phyloP scores from a whole-genome alignment of 805 yeast genomes.

The Scheffersomyces amazonensis region DNA sequence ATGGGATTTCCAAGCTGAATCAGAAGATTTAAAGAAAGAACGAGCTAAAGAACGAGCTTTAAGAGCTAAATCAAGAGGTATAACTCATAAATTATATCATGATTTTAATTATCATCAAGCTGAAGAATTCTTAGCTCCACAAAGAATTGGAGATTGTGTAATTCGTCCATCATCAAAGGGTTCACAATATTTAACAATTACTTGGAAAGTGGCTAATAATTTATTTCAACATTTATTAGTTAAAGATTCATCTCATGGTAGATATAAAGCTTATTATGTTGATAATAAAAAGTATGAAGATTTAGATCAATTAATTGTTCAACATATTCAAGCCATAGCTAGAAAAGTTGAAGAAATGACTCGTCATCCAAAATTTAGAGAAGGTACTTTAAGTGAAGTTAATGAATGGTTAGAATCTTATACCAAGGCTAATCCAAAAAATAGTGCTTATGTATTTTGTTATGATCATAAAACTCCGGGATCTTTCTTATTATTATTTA shows the following conservation, averaged over 20 bases:
- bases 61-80: constrained; percentile 67
- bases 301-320: constrained; percentile 88
- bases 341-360: constrained; percentile 81
- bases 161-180: constrained; percentile 95
- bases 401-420: constrained; percentile 84
- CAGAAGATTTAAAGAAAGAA: constrained; percentile 58
- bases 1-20: constrained; percentile 82
- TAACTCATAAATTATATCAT: constrained; percentile 89
- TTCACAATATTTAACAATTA: constrained; percentile 79
- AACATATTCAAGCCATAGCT: constrained; percentile 81
- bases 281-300: constrained; percentile 75
- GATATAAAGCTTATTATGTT: constrained; percentile 58
- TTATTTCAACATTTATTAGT: constrained; percentile 90
- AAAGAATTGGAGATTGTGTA: constrained; percentile 86
- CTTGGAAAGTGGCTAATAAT: constrained; percentile 94
- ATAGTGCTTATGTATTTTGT: constrained; percentile 88
- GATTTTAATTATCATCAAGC: constrained; percentile 85
- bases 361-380: constrained; percentile 82
- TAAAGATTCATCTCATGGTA: constrained; percentile 66
- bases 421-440: constrained; percentile 85
- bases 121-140: constrained; percentile 86
- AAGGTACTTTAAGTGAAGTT: constrained; percentile 76
- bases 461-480: constrained; percentile 91
- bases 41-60: constrained; percentile 61
- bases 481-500: constrained; percentile 85